Evolutionary conservation across 192 early-diverging fungal genomes (phyloP).

Genomic region (Radiomyces spectabilis): DNA sequence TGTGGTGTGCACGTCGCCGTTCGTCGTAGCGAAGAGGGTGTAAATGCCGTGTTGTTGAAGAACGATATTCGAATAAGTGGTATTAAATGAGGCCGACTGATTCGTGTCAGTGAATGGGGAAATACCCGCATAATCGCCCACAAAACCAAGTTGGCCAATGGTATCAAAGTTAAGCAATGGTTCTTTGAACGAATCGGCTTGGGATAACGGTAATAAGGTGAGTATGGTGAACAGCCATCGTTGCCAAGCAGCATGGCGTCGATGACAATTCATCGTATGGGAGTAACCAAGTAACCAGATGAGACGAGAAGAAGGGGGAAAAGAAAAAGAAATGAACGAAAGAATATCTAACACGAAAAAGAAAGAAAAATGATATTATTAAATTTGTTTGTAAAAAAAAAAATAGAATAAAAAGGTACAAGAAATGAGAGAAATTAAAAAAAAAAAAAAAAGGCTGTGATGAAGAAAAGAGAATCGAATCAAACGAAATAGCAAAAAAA

Average conservation of each 20-base stretch:
- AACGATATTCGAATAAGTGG: not conserved
- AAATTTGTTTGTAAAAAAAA: not conserved
- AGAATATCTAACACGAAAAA: not conserved
- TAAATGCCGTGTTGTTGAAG: not conserved
- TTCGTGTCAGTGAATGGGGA: not conserved
- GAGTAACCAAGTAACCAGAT: too few relatives aligned
- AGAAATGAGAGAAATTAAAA: not conserved
- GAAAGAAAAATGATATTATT: not conserved
- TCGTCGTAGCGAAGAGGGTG: too few relatives aligned
- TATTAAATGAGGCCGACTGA: not conserved
- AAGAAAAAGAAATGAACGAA: not conserved
- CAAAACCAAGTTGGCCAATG: not conserved
- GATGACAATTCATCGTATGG: too few relatives aligned
- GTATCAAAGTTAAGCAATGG: not conserved
- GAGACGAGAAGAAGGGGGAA: too few relatives aligned
- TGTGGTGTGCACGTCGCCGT: too few relatives aligned
- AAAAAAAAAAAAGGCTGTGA: slow-evolving; percentile 2
- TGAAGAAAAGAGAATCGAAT: not conserved
- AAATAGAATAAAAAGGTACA: not conserved
- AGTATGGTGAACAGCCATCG: too few relatives aligned
- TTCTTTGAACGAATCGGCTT: too few relatives aligned
- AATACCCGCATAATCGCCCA: not conserved
- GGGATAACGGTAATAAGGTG: too few relatives aligned
- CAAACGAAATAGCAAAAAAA: not conserved
- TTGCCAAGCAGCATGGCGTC: too few relatives aligned